A percentile compares a stretch with the other conserved stretches of the same genome.
These are phyloP conservation scores for Neodidymelliopsis sp. DNA, from an alignment of 2,329 filamentous ascomycete species.

Conservation along the genomic window DNA sequence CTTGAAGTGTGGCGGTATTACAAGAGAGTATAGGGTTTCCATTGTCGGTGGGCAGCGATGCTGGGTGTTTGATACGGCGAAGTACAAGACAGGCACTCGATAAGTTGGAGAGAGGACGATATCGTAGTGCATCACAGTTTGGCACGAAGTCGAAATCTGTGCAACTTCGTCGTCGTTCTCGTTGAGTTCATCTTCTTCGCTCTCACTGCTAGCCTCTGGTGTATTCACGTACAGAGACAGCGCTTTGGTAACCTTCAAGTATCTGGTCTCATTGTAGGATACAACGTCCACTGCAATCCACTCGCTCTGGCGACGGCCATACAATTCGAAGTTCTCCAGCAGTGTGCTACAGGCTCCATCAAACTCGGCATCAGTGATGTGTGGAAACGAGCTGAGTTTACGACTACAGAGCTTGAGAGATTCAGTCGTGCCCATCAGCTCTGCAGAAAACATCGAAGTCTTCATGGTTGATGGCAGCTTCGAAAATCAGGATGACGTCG, in stretches of 20 bases:
- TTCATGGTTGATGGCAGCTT: constrained; percentile 5
- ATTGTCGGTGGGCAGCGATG: constrained; percentile 42
- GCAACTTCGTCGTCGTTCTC: constrained; percentile 31
- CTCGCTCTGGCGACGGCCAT: constrained; percentile 24
- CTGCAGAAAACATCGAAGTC: constrained; percentile 2
- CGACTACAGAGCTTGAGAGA: background rate
- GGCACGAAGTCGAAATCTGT: background rate
- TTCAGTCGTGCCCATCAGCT: background rate
- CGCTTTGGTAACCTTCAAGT: constrained; percentile 33
- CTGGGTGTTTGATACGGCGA: constrained; percentile 39
- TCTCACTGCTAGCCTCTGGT: background rate
- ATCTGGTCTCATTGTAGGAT: constrained; percentile 18
- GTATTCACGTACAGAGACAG: constrained; percentile 4
- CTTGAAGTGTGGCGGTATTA: constrained; percentile 47
- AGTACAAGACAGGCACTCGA: constrained; percentile 56
- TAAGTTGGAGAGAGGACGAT: constrained; percentile 55
- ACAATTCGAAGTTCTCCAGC: constrained; percentile 21
- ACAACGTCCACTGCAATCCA: constrained; percentile 35
- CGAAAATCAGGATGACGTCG: background rate
- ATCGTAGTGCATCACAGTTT: constrained; percentile 46
- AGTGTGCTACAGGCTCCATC: constrained; percentile 34
- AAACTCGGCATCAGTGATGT: constrained; percentile 40
- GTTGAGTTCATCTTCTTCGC: constrained; percentile 11
- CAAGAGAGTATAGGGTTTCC: constrained; percentile 44
- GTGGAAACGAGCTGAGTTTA: constrained; percentile 36